A percentile compares a stretch with the other conserved stretches of the same genome.
These are phyloP conservation scores for Colletotrichum plurivorum DNA, from an alignment of 2,329 filamentous ascomycete genomes.

Conservation along the genomic window DNA sequence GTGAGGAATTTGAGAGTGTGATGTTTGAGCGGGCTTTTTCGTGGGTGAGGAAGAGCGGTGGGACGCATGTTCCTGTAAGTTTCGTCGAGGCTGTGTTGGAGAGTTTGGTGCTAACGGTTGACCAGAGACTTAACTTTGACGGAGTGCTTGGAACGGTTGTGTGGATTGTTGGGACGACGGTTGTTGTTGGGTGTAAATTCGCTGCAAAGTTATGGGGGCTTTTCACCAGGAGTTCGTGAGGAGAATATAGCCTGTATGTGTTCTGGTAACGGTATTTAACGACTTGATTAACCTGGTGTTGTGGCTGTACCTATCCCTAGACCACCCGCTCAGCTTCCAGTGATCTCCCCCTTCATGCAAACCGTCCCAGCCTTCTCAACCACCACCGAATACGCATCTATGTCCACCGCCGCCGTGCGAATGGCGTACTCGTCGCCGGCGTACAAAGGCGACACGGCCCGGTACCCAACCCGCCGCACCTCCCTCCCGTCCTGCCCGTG, in stretches of 20 bases:
- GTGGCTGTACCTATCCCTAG: too few species aligned
- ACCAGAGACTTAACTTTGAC: slow-evolving; percentile 4
- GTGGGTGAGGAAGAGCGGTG: slow-evolving; percentile 25
- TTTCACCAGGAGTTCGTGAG: slow-evolving; percentile 1
- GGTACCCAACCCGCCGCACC: slow-evolving; percentile 69
- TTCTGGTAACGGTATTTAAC: too few species aligned
- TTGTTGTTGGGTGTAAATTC: slow-evolving; percentile 2
- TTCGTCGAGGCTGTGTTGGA: neutral
- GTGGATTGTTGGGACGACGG: neutral
- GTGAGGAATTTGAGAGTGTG: neutral
- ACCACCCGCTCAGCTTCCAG: neutral
- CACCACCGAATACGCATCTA: slow-evolving; percentile 58
- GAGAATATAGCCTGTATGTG: neutral
- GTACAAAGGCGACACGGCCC: slow-evolving; percentile 79
- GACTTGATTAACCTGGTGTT: too few species aligned
- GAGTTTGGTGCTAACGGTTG: neutral
- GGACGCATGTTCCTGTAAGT: slow-evolving; percentile 13
- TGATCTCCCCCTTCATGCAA: slow-evolving; percentile 54
- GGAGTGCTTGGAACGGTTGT: neutral
- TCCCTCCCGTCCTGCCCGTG: slow-evolving; percentile 43
- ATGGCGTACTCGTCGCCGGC: slow-evolving; percentile 75
- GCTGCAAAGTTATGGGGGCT: neutral
- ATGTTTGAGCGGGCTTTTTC: slow-evolving; percentile 20
- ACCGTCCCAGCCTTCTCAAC: slow-evolving; percentile 58
- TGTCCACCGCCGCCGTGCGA: slow-evolving; percentile 64